Base-by-base conservation (phyloP, 2,329 filamentous ascomycete genomes). In the Thelonectria blattea region DNA sequence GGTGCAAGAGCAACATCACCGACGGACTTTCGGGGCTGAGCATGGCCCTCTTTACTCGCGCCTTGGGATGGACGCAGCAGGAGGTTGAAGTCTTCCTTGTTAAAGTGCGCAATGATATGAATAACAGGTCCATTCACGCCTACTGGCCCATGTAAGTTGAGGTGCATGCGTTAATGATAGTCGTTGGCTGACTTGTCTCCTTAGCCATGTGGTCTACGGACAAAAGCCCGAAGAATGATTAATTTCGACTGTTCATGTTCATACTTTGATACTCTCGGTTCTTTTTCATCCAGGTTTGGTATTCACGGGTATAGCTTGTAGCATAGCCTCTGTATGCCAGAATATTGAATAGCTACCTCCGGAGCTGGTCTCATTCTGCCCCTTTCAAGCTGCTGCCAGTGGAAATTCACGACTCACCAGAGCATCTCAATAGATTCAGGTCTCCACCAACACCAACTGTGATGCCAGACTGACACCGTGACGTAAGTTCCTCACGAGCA, bases 91-190 rank as follows among this genome's bases (percentile, higher is more conserved):
- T 71, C 6, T 75, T 77, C 43, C 63, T 77, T 14, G 63, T 68
- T 17, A 69, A 73, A 10, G 74, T 75, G 15, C 72, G 73, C 17
- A 65, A 58, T 1, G 75, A 78, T 27, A 70, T 80, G 65, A 71
- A 61, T 43, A 69, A 79, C 32, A 73, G 66, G 20, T 58, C 61
- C 0, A 72, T 77, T 7, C 78, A 80, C 43, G 71, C 71, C 0
- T 79, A 74, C 64, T 78, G 76, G 72, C 74, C 75, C 10, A 70
- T 78, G 74, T 79, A 61, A 72, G 75, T 65, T 22, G 32, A 11
- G 15, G 10, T 5, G 1, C 9, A 0, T 3, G 2, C 3, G 5
- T 3, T 0, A 14, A 6, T 8, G 5, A 1, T 11, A 15, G 2
- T 1, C 3, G 1, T 0, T 18, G 10, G 5, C 15, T 14, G 15